Evolutionary conservation across 2,329 filamentous ascomycete species (phyloP).

Genomic region (Knoxdaviesia capensis): DNA sequence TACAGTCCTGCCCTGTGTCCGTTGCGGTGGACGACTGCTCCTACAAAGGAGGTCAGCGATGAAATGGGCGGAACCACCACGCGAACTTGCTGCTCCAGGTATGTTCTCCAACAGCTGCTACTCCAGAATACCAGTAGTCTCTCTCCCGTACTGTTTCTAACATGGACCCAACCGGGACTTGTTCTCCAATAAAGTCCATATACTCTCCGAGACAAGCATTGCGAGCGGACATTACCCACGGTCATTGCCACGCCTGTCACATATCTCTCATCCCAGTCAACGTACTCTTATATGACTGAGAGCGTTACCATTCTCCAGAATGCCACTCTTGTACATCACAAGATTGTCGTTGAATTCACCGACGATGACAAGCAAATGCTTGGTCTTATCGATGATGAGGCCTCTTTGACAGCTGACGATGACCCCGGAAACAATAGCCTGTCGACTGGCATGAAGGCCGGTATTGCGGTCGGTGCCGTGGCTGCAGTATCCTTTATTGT

Average conservation of each 20-base stretch:
- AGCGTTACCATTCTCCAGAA: conserved; percentile 14
- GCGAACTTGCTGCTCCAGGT: conserved; percentile 20
- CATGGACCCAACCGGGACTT: too few species aligned
- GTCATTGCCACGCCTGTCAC: conserved; percentile 15
- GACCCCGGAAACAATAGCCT: conserved; percentile 1
- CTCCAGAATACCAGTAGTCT: conserved; percentile 4
- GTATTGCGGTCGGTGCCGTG: conserved; percentile 6
- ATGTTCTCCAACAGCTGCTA: conserved; percentile 7
- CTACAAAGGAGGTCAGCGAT: conserved; percentile 10
- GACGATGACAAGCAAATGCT: conserved; percentile 15
- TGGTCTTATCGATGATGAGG: conserved; percentile 14
- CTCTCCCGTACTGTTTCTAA: too few species aligned
- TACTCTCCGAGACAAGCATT: too few species aligned
- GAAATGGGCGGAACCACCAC: conserved; percentile 15
- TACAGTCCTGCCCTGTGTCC: conserved; percentile 20
- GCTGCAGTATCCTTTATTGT: conserved; percentile 2
- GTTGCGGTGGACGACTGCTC: conserved; percentile 18
- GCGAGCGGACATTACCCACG: conserved; percentile 10
- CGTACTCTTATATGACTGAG: conserved; percentile 6
- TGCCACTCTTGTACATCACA: conserved; percentile 17
- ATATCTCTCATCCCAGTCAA: conserved; percentile 15
- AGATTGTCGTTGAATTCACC: conserved; percentile 16
- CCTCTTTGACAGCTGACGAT: background rate
- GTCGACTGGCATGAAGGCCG: conserved; percentile 3
- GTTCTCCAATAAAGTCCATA: too few species aligned